These are phyloP conservation scores for Fusarium sp. DNA, from an alignment of 2,329 filamentous ascomycete species.

Conservation along the genomic window DNA sequence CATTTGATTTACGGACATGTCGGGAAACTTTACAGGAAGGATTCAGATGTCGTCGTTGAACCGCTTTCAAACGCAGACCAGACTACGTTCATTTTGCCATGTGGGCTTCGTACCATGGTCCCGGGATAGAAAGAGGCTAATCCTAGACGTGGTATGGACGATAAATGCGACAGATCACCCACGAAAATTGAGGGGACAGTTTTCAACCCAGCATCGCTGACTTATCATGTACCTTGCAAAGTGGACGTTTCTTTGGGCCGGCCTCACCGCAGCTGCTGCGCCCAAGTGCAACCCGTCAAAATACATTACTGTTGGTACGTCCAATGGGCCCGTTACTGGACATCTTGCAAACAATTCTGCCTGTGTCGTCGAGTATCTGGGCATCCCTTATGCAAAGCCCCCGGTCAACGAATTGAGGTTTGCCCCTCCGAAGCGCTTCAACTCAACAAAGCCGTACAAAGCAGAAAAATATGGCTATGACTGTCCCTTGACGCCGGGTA, in stretches of 20 bases:
- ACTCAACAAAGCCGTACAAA: conserved; percentile 13
- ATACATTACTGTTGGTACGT: conserved; percentile 50
- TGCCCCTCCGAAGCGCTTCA: conserved; percentile 51
- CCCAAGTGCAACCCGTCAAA: conserved; percentile 28
- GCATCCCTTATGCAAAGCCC: conserved; percentile 58
- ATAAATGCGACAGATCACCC: too few species aligned
- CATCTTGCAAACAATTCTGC: conserved; percentile 50
- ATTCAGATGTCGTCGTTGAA: too few species aligned
- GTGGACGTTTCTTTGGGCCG: conserved; percentile 21
- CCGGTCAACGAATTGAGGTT: conserved; percentile 57
- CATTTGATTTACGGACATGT: too few species aligned
- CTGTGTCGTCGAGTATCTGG: conserved; percentile 57
- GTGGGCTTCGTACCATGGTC: too few species aligned
- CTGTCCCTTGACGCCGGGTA: conserved; percentile 39
- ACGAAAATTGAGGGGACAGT: too few species aligned
- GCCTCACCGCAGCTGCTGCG: conserved; percentile 15
- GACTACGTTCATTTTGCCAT: too few species aligned
- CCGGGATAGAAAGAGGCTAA: too few species aligned
- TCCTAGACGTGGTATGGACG: too few species aligned
- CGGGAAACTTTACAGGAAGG: too few species aligned
- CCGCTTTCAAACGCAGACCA: too few species aligned
- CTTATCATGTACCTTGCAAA: conserved; percentile 25
- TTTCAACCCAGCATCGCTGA: neutral
- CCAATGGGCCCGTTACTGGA: conserved; percentile 54
- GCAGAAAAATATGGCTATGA: conserved; percentile 37